These are phyloP conservation scores for Aspergillus panamensis DNA, from an alignment of 495 filamentous ascomycete species.

Conservation along the genomic window DNA sequence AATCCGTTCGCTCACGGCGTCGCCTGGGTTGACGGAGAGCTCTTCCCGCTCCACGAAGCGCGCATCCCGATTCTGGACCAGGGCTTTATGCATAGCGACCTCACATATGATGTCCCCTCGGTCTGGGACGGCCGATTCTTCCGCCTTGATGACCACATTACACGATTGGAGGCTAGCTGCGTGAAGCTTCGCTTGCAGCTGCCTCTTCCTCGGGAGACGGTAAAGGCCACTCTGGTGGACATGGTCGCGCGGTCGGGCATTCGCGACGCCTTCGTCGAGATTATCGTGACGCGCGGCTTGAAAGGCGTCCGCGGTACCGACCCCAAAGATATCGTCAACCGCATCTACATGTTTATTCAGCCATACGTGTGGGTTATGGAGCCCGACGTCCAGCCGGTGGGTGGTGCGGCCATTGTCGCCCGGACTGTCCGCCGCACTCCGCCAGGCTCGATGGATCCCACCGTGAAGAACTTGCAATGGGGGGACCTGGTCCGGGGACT, in stretches of 20 bases:
- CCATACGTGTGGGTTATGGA: slow-evolving; percentile 42
- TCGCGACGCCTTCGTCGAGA: slow-evolving; percentile 38
- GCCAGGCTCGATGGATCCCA: slow-evolving; percentile 37
- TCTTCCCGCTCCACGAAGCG: slow-evolving; percentile 31
- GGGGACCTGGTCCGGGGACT: slow-evolving; percentile 36
- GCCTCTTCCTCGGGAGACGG: slow-evolving; percentile 28
- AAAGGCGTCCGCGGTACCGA: slow-evolving; percentile 30
- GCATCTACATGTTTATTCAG: slow-evolving; percentile 37
- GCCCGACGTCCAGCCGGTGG: slow-evolving; percentile 31
- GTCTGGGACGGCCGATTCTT: slow-evolving; percentile 42
- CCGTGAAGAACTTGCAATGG: slow-evolving; percentile 44
- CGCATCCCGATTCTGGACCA: slow-evolving; percentile 40
- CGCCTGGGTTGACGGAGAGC: slow-evolving; percentile 34
- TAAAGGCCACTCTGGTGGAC: slow-evolving; percentile 33
- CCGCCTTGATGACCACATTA: slow-evolving; percentile 38
- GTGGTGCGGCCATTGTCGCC: slow-evolving; percentile 38
- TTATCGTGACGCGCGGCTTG: slow-evolving; percentile 41
- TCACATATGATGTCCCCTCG: slow-evolving; percentile 42
- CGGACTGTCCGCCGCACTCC: slow-evolving; percentile 36
- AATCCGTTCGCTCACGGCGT: slow-evolving; percentile 34
- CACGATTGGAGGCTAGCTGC: slow-evolving; percentile 33
- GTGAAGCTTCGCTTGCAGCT: slow-evolving; percentile 35
- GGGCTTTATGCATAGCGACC: slow-evolving; percentile 41
- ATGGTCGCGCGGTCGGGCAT: slow-evolving; percentile 39
- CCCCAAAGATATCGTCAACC: slow-evolving; percentile 28